Base-by-base conservation (phyloP, 2,329 filamentous ascomycete species). In the Xylaria sp. region DNA sequence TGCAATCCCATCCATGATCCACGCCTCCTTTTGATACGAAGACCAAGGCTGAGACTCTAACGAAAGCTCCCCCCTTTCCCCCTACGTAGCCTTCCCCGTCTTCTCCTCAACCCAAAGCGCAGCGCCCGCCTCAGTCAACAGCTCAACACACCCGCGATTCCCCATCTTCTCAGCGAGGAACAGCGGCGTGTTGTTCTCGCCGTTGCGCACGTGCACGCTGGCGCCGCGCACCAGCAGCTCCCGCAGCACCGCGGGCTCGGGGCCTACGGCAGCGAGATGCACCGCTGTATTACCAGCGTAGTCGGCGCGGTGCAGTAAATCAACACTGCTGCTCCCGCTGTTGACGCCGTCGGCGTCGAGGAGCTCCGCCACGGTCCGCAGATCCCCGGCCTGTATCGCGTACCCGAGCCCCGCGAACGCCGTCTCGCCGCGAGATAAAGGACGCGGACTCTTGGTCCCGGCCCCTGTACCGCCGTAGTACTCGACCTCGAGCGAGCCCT, bases 341-440 rank as follows among this genome's bases (percentile, higher is more conserved):
- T 60, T 20, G 7, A 51, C 6, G 69, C 89, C 86, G 75, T 93
- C 90, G 52, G 86, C 86, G 46, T 88, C 86, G 67, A 95, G 85
- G 56, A 95, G 86, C 68, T 92, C 88, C 73, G 84, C 83, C 23
- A 94, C 91, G 23, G 88, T 86, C 54, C 84, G 82, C 58, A 92
- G 79, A 77, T 95, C 89, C 31, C 91, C 91, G 67, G 90, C 88
- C 69, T 89, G 88, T 74, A 97, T 92, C 49, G 92, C 92, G 78
- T 96, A 96, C 18, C 92, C 93, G 10, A 97, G 86, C 1, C 90
- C 89, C 1, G 92, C 90, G 75, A 97, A 90, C 62, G 89, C 91
- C 51, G 91, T 88, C 70, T 89, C 86, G 69, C 80, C 78, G 2
- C 81, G 74, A 0, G 84, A 84, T 41, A 88, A 80, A 58, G 72